Base-by-base conservation (phyloP, 1,284 basidiomycete species). In the Phenoliferia sp. region DNA sequence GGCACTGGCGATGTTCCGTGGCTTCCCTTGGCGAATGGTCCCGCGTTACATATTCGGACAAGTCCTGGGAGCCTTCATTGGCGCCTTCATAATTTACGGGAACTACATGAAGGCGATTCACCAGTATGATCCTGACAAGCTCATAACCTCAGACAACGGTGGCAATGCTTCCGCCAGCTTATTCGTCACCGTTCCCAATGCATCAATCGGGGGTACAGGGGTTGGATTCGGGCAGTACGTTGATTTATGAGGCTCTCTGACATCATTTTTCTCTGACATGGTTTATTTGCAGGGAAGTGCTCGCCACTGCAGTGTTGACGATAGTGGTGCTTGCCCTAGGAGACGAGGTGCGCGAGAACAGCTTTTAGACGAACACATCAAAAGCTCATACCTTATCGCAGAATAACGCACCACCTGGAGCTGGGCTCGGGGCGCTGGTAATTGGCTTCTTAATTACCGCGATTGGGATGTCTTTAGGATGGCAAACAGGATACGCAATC, bases 11-110 rank as follows among this genome's bases (percentile, higher is more conserved):
- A 5, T 73, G 3, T 75, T 69, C 44, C 67, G 74, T n/a, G 74
- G 74, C 2, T 78, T 78, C 65, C 77, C 77, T 2, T 78, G 77
- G 77, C 57, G 69, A 57, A 64, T 70, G 48, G 74, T 76, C 0
- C 77, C 77, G 0, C 73, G 71, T 0, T 78, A 78, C 69, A 34
- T 67, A 19, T 28, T 77, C 3, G 76, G 75, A 3, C 77, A 78
- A 64, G 62, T 75, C 4, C 59, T 75, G 28, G 77, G 77, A 33
- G 77, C 74, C 1, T 73, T 70, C 61, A 26, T 69, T 22, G 77
- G 75, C 0, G 69, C 74, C 1, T 63, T 70, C 26, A 66, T 78
- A 16, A 66, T 78, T 31, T 74, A 75, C 55, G 75, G 73, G 39
- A 44, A 44, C 39, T 44, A 44, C 39, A 44, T 12, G 12, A 44